Conservation (phyloP, 176 grass and related monocot genomes). For the Carex littledalei region DNA sequence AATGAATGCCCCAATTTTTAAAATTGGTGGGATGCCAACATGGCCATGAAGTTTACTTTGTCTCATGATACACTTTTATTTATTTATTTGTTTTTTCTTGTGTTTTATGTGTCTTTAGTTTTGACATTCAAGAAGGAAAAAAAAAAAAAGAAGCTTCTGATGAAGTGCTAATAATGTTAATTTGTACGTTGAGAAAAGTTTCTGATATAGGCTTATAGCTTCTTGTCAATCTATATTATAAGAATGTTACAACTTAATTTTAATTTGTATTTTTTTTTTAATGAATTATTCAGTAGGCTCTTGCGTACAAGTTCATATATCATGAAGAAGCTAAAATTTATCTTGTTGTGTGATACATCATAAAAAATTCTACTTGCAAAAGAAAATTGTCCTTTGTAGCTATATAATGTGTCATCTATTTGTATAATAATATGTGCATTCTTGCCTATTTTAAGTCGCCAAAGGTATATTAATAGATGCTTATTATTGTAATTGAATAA, state of each 20-base stretch:
- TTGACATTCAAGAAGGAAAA: background rate
- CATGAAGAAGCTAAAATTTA: background rate
- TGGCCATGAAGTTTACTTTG: background rate
- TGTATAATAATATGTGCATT: background rate
- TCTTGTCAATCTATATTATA: background rate
- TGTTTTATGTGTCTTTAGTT: background rate
- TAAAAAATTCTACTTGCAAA: background rate
- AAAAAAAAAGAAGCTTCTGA: background rate
- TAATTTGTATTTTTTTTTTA: background rate
- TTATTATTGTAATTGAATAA: background rate
- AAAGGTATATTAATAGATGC: background rate
- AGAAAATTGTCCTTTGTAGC: background rate
- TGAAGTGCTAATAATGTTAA: constrained; percentile 9
- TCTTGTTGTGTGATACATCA: background rate
- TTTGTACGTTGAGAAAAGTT: constrained; percentile 11
- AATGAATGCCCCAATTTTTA: constrained; percentile 7
- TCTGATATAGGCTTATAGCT: background rate
- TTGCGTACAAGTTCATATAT: background rate
- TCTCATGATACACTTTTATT: background rate
- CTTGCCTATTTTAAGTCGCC: background rate
- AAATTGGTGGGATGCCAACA: constrained; percentile 4
- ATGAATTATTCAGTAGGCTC: background rate
- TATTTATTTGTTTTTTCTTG: background rate
- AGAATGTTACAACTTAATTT: background rate
- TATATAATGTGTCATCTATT: background rate